phyloP scores from a whole-genome alignment of 192 early-diverging fungal genomes.

The Entomortierella lignicola region DNA sequence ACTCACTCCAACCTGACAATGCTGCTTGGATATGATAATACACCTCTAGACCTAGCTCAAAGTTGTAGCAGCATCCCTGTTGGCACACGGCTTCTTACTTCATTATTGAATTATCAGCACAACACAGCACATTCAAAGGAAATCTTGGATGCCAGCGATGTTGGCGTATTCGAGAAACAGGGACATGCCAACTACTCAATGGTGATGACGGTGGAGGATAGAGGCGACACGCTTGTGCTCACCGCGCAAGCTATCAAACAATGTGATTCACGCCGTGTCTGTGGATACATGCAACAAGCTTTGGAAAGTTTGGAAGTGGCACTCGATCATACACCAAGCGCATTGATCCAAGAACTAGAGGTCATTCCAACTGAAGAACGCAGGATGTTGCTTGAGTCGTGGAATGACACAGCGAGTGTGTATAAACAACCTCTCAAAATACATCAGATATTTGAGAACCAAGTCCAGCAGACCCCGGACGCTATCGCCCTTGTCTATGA shows the following conservation, averaged over 20 bases:
- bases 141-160: neutral
- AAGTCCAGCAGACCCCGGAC: neutral
- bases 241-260: neutral
- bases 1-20: neutral
- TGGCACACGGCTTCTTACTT: neutral
- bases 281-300: constrained; percentile 8
- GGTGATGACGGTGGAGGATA: constrained; percentile 1
- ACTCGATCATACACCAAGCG: neutral
- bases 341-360: neutral
- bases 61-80: constrained; percentile 4
- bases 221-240: neutral
- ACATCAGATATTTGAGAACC: constrained; percentile 6
- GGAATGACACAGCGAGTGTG: neutral
- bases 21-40: constrained; percentile 3
- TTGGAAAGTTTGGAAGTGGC: neutral
- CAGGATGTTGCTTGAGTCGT: constrained; percentile 5
- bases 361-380: constrained; percentile 2
- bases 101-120: constrained; percentile 10
- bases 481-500: constrained; percentile 1
- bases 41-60: constrained; percentile 1
- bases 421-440: neutral
- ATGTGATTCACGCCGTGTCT: neutral
- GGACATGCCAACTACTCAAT: constrained; percentile 13
- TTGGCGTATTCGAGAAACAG: neutral
- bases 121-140: neutral